Evolutionary conservation across 169 alveolate species (phyloP).

Genomic region (Plasmodium gonderi): DNA sequence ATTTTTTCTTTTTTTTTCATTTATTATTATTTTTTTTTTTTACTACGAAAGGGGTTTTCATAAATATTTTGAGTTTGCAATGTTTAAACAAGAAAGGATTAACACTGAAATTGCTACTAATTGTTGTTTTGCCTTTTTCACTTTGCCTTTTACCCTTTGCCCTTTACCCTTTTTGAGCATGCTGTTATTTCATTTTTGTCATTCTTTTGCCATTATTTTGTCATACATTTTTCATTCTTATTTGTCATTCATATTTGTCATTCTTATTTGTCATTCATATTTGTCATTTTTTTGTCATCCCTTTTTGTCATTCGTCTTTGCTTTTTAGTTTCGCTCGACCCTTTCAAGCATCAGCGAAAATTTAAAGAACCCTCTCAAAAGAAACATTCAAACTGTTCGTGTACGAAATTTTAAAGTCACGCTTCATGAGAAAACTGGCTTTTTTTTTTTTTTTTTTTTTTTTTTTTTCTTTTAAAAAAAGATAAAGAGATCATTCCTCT

Average conservation of each 20-base stretch:
- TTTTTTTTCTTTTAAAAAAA: neutral
- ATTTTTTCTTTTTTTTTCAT: neutral
- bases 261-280: neutral
- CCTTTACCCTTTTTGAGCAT: no score
- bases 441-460: neutral
- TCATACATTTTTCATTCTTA: neutral
- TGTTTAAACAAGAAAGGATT: no score
- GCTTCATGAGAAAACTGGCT: neutral
- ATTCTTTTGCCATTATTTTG: neutral
- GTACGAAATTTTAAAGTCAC: neutral
- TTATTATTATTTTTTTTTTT: no score
- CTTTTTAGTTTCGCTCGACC: neutral
- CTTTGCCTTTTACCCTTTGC: no score
- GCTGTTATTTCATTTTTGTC: neutral
- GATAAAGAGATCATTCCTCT: neutral
- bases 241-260: neutral
- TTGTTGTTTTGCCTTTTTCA: no score
- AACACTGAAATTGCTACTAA: no score
- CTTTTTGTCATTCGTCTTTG: neutral
- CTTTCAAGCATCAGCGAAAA: no score
- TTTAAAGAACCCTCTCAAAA: neutral
- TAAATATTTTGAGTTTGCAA: no score
- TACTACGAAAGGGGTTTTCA: no score
- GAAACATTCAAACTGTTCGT: neutral
- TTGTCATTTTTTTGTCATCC: neutral